Base-by-base conservation (phyloP, 257 asterid genomes). In the Paulownia fortunei region DNA sequence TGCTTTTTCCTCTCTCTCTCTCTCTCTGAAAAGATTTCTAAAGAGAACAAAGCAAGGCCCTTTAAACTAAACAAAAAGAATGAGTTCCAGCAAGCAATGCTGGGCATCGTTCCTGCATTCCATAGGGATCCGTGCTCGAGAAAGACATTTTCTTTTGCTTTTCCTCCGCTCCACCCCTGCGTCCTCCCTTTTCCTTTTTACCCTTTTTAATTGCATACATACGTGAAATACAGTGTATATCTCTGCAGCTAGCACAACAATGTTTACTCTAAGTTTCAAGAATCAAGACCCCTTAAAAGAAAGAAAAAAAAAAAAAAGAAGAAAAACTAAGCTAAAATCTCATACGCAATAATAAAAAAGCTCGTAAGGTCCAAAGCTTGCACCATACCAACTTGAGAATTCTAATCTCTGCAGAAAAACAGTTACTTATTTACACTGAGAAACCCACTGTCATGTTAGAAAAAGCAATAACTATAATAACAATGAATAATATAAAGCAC, bases 71-170 rank as follows among this genome's bases (percentile, higher is more conserved):
- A 89, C 97, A 94, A 91, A 92, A 88, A 89, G 97, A 92, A 94
- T 89, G 97, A 94, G 92, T 83, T 89, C 80, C 95, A 88, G 91
- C 92, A 80, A 89, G 90, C 84, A 89, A 88, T 88, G 96, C 92
- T 84, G 92, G 97, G 90, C 81, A 88, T 90, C 88, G 79, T 80
- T 91, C 81, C 92, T 79, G 94, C 91, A 88, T 88, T 90, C 88
- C 91, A 87, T 92, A 10, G 98, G 98, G 99, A 92, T 95, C 97
- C 73, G 99, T 86, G 99, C 84, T 79, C 62, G 92, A 88, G 93
- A 94, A 91, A 92, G 94, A 91, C 97, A 81, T 88, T 87, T 87
- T 92, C 94, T 94, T 88, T 92, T 89, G 83, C 93, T 90, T 90
- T 88, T 79, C 47, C 77, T 70, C 77, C 83, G 75, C 82, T 79